Percentiles rank a stretch among this genome's conserved stretches.
Evolutionary conservation across 345 rosid species (phyloP).

Genomic region (Reutealis trisperma): DNA sequence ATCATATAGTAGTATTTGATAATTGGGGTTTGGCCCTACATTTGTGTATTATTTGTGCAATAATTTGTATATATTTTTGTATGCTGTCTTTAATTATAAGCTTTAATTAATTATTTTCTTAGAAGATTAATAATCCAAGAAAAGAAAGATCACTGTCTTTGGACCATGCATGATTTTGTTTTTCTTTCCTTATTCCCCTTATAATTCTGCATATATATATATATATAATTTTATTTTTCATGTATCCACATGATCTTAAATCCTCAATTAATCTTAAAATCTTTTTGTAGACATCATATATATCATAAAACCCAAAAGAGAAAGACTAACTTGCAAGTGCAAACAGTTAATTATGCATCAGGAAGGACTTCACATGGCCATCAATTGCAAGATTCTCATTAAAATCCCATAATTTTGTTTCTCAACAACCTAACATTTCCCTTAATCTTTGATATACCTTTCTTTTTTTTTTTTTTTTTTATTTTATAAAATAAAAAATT

Average conservation of each 20-base stretch:
- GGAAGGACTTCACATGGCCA: conserved; percentile 3
- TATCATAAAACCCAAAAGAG: not conserved
- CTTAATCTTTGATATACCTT: not conserved
- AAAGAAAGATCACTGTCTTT: not conserved
- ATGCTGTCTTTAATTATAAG: conserved; percentile 21
- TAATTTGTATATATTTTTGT: conserved; percentile 8
- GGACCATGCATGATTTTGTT: not conserved
- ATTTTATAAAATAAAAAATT: no score
- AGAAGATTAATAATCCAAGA: conserved; percentile 10
- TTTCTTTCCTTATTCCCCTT: not conserved
- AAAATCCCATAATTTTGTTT: not conserved
- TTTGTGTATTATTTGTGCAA: not conserved
- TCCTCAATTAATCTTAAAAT: not conserved
- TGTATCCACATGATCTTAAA: not conserved
- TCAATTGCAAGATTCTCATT: conserved; percentile 22
- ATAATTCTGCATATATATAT: not conserved
- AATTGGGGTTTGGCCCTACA: conserved; percentile 1
- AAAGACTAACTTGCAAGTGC: conserved; percentile 5
- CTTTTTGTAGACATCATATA: not conserved
- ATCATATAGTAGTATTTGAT: conserved; percentile 1
- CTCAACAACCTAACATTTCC: not conserved
- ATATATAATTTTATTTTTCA: not conserved
- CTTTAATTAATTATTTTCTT: not conserved
- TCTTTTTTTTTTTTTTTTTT: not conserved
- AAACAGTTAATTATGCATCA: not conserved